Evolutionary conservation across 2,329 filamentous ascomycete genomes (phyloP), one percentile per base, ranked within the genome.

Genomic region (Sordariomycetes sp.): DNA sequence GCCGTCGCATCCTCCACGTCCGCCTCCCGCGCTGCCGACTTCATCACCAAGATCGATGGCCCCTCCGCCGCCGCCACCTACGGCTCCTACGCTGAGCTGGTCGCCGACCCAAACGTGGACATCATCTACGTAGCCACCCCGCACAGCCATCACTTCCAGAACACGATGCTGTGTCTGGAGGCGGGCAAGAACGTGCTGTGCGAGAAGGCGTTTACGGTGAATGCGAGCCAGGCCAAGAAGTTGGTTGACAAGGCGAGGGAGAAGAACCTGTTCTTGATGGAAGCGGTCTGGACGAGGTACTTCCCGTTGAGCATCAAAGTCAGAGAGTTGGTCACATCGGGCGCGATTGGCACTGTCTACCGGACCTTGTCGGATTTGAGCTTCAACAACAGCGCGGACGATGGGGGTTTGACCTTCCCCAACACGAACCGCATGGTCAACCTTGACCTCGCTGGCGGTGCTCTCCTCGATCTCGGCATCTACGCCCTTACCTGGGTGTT

Each of bases 121-220:
- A 84, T 93, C 46, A 62, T 94, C 60, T 94, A 94, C 58, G 75
- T 94, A 36, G 86, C 86, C 17, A 94, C 87, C 4, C 87, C 87
- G 12, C 87, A 94, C 63, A 88, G 83, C 47, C 87, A 94, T 57
- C 87, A 94, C 64, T 94, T 88, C 64, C 86, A 93, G 57, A 90
- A 94, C 60, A 74, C 77, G 42, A 85, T 87, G 75, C 72, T 93
- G n/a, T 82, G 79, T 28, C 68, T 94, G 25, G 73, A 85, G 44
- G 83, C 82, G 7, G 83, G 85, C 49, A 94, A 94, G 68, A 72
- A 90, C 48, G 86, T 94, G 20, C 72, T 94, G 21, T 94, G 86
- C 57, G 87, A 94, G 59, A 94, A 94, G 68, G 76, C 87, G 0
- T 80, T 94, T 48, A 93, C 86, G 2, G 83, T 90, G 42, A 94